Conservation (phyloP, 495 filamentous ascomycete species). For the Lichenothelia convexa region DNA sequence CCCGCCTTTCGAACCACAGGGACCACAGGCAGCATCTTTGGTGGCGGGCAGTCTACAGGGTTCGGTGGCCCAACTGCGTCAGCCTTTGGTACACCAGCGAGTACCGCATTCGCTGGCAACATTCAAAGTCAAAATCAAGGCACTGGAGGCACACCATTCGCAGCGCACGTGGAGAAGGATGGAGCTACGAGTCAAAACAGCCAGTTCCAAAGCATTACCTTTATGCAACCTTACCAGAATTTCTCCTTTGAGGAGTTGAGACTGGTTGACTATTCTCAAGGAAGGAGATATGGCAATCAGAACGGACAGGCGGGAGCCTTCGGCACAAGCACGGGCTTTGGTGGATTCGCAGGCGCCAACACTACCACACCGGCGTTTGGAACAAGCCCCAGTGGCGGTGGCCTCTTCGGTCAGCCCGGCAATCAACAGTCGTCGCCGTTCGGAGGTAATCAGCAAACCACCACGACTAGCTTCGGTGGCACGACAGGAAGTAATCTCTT, state of each 20-base stretch:
- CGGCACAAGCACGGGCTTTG: conserved; percentile 46
- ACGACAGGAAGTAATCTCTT: conserved; percentile 22
- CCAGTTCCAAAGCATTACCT: conserved; percentile 73
- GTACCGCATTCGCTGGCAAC: conserved; percentile 5
- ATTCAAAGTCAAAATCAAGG: conserved; percentile 29
- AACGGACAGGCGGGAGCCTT: conserved; percentile 74
- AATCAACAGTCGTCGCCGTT: conserved; percentile 6
- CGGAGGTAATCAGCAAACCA: conserved; percentile 26
- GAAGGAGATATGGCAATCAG: conserved; percentile 60
- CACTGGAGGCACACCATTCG: conserved; percentile 60
- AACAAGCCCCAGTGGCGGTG: conserved; percentile 13
- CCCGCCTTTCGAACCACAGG: conserved; percentile 17
- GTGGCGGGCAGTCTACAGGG: conserved; percentile 6
- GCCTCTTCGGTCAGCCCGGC: conserved; percentile 25
- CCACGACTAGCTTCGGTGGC: conserved; percentile 6
- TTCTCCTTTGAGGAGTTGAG: conserved; percentile 84
- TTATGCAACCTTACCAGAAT: conserved; percentile 70
- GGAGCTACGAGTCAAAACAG: conserved; percentile 34
- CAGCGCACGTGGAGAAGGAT: conserved; percentile 69
- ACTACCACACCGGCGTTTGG: conserved; percentile 13
- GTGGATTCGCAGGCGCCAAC: conserved; percentile 29
- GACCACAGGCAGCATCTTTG: conserved; percentile 24
- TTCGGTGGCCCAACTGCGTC: conserved; percentile 2
- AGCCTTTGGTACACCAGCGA: conserved; percentile 3
- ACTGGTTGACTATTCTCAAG: conserved; percentile 74